phyloP scores from a whole-genome alignment of 1,284 basidiomycete genomes.

The Lentinus polychrous region DNA sequence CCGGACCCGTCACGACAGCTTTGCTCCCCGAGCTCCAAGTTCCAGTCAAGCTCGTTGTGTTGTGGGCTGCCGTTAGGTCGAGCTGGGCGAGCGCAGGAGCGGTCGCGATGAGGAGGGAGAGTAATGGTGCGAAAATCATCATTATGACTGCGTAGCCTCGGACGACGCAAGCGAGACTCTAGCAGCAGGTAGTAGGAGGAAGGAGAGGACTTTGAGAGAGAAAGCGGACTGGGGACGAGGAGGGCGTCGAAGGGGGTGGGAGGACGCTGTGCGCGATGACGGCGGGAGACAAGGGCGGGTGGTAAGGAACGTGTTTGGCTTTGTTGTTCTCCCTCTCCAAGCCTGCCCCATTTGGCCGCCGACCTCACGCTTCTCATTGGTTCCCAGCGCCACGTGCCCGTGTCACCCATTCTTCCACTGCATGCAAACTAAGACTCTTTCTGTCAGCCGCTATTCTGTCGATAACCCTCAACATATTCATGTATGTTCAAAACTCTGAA shows the following conservation, averaged over 20 bases:
- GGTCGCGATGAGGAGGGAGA: constrained; percentile 26
- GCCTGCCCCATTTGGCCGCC: background rate
- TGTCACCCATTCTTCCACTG: too few species aligned
- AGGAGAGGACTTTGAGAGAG: background rate
- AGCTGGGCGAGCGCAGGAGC: constrained; percentile 32
- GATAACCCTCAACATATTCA: too few species aligned
- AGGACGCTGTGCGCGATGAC: constrained; percentile 17
- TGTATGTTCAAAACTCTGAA: too few species aligned
- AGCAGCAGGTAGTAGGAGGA: background rate
- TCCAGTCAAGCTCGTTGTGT: constrained; percentile 62
- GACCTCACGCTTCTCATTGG: too few species aligned
- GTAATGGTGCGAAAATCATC: constrained; percentile 27
- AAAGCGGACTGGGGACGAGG: constrained; percentile 14
- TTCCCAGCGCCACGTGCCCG: too few species aligned
- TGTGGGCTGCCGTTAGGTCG: constrained; percentile 36
- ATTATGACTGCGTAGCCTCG: background rate
- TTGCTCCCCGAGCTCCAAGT: constrained; percentile 83
- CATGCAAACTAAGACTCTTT: too few species aligned
- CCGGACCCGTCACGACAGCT: constrained; percentile 75
- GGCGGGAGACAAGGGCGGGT: constrained; percentile 15
- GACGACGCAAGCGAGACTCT: background rate
- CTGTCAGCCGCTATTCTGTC: too few species aligned
- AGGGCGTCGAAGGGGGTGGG: constrained; percentile 11
- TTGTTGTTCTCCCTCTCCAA: constrained; percentile 13
- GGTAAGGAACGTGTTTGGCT: constrained; percentile 25